Percentiles rank a stretch among this genome's conserved stretches.
Evolutionary conservation across 2,329 filamentous ascomycete genomes (phyloP).

Genomic region (Alternaria brassicae): DNA sequence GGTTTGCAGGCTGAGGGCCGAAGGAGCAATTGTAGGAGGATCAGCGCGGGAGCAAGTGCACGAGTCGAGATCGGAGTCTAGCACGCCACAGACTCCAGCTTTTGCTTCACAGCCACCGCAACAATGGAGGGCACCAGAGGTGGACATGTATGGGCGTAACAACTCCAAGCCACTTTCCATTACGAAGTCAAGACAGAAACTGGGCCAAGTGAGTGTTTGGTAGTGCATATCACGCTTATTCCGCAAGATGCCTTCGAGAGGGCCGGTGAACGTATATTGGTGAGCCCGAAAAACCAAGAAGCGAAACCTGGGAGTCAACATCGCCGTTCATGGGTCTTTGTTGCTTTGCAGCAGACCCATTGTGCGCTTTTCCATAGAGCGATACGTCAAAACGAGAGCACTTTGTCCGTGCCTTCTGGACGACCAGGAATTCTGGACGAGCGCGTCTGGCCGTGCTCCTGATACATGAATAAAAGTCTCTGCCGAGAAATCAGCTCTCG

Average conservation of each 20-base stretch:
- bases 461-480: too few relatives aligned
- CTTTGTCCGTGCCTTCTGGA: too few relatives aligned
- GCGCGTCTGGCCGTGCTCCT: too few relatives aligned
- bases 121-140: neutral
- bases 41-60: neutral
- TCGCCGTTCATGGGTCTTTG: neutral
- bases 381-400: too few relatives aligned
- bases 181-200: neutral
- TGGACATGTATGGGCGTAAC: neutral
- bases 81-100: neutral
- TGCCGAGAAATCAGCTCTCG: too few relatives aligned
- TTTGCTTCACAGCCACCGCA: neutral
- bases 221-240: neutral
- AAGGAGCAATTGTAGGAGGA: neutral
- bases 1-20: neutral
- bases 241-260: neutral
- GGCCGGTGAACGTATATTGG: neutral
- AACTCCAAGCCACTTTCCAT: neutral
- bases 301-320: neutral
- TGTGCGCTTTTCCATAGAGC: too few relatives aligned
- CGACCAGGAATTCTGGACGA: too few relatives aligned
- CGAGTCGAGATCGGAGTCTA: neutral
- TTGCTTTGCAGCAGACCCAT: neutral
- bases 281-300: neutral
- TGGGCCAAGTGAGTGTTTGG: neutral